phyloP scores from a whole-genome alignment of 2,329 filamentous ascomycete genomes.

The Arthrobotrys sinensis region DNA sequence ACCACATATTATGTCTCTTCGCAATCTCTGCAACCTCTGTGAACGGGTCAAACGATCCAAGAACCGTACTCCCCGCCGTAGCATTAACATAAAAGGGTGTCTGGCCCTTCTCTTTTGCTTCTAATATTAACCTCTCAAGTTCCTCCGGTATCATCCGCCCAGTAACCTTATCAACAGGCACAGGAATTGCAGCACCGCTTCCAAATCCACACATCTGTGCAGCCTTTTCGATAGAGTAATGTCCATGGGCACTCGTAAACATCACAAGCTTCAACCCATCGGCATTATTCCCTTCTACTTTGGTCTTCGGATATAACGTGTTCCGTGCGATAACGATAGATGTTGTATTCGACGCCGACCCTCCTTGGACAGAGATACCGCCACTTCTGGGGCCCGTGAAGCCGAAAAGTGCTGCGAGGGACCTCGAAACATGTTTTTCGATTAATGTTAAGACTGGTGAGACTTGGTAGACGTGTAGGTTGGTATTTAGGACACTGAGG shows the following conservation, averaged over 20 bases:
- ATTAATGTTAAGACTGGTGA: slow-evolving; percentile 89
- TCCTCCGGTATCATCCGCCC: slow-evolving; percentile 69
- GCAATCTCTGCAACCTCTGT: slow-evolving; percentile 79
- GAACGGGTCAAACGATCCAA: slow-evolving; percentile 90
- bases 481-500: slow-evolving; percentile 89
- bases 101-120: slow-evolving; percentile 77
- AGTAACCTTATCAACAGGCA: slow-evolving; percentile 77
- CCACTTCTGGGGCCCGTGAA: slow-evolving; percentile 78
- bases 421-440: slow-evolving; percentile 84
- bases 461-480: slow-evolving; percentile 93
- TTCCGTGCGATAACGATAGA: slow-evolving; percentile 91
- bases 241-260: slow-evolving; percentile 90
- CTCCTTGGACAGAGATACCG: slow-evolving; percentile 83
- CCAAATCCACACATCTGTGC: slow-evolving; percentile 92
- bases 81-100: slow-evolving; percentile 96
- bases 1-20: slow-evolving; percentile 81
- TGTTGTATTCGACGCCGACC: slow-evolving; percentile 86
- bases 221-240: slow-evolving; percentile 95
- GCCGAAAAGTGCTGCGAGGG: slow-evolving; percentile 83
- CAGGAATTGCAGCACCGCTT: slow-evolving; percentile 78
- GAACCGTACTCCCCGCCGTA: slow-evolving; percentile 93
- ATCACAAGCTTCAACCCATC: slow-evolving; percentile 77
- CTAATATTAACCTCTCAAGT: slow-evolving; percentile 76
- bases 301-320: slow-evolving; percentile 84
- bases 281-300: slow-evolving; percentile 77